phyloP scores from a whole-genome alignment of 1,284 basidiomycete species.

The Leccinum subrobustum region DNA sequence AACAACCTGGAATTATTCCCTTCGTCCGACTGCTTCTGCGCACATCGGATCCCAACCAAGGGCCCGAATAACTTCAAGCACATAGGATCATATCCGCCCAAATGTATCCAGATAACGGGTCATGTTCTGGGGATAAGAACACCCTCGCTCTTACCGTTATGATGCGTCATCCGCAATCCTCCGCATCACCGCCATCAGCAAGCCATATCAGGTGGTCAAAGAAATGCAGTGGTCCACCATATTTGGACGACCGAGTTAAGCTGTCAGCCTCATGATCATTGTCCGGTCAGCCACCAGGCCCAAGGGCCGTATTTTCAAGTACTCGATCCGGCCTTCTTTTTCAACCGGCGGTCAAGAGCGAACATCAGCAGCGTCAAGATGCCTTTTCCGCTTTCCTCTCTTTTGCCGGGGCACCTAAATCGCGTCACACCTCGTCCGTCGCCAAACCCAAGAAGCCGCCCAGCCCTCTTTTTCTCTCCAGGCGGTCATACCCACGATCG shows the following conservation, averaged over 20 bases:
- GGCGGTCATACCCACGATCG: conserved; percentile 17
- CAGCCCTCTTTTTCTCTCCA: conserved; percentile 17
- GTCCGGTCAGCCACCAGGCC: conserved; percentile 19
- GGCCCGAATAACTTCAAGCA: background rate
- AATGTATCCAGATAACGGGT: background rate
- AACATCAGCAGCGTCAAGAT: conserved; percentile 10
- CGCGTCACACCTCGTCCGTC: background rate
- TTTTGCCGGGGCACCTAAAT: conserved; percentile 2
- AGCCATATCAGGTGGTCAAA: background rate
- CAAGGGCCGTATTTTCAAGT: background rate
- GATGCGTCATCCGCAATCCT: background rate
- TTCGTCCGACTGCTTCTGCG: background rate
- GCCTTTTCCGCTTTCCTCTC: conserved; percentile 3
- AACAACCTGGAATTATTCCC: background rate
- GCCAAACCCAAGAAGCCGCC: background rate
- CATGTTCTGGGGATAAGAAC: background rate
- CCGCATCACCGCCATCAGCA: conserved; percentile 2
- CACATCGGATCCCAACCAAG: background rate
- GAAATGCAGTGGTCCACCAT: background rate
- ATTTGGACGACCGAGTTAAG: background rate
- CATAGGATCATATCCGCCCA: background rate
- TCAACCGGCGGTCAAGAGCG: background rate
- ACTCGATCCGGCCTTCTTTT: background rate
- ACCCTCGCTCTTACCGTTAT: background rate
- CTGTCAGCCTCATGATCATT: conserved; percentile 13